Evolutionary conservation across 768 basidiomycete genomes (phyloP), one percentile per base, ranked within the genome.

Genomic region (Tephrocybe sp.): DNA sequence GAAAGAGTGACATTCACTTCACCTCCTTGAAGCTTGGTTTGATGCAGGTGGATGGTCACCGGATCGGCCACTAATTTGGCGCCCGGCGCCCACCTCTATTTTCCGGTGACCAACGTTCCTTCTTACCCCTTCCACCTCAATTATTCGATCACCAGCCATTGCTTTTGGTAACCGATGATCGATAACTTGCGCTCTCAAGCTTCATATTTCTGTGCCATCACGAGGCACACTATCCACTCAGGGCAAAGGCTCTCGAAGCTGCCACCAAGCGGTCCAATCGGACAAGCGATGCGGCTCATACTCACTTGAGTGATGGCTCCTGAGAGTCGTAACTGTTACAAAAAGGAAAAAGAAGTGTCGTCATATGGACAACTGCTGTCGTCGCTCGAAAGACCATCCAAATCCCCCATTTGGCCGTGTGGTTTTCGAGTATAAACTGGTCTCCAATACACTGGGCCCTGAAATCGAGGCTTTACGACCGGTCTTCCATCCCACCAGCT

Each of bases 61-160:
- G 62, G 62, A 54, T 51, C 61, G 62, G 62, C 37, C 38, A 60
- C 39, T 52, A 57, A 48, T 58, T 50, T 59, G 45, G 49, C 54
- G 11, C 39, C 62, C 62, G 62, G 55, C 52, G 58, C 44, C 8
- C 45, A 50, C 33, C 52, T 53, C 44, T 46, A 54, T 49, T 48
- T 45, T 50, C 53, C 53, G 51, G 53, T 42, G 46, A 49, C 30
- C 42, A 58, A 41, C 24, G 2, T n/a, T 20, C 15, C 37, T 41
- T 43, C 40, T 28, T 48, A 8, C 51, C 55, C 56, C 48, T 55
- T 54, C 37, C 21, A 23, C 47, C 20, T 48, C 34, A 32, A 32
- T 24, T 28, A 37, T 28, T 44, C 44, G 42, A 51, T 51, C 56
- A 25, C 15, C 33, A 32, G 38, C 18, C 44, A 46, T 23, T 38